Base-by-base conservation (phyloP, 163 green algal genomes). In the Volvox carteri region DNA sequence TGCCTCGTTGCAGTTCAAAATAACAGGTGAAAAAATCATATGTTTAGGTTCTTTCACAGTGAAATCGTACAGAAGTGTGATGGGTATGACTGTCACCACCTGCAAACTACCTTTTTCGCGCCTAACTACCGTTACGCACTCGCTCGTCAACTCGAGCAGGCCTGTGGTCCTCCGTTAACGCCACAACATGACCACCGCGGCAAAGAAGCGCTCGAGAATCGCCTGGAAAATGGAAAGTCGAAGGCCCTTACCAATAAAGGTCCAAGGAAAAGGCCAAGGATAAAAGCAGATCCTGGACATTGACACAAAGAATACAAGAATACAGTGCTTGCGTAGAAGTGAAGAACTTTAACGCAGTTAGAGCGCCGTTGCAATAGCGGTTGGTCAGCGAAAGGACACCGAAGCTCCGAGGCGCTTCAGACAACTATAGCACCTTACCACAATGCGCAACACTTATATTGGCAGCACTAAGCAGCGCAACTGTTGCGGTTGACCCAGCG, bases 91-190 rank as follows among this genome's bases (percentile, higher is more conserved):
- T n/a, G n/a, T n/a, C n/a, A n/a, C n/a, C n/a, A n/a, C n/a, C n/a
- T n/a, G n/a, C n/a, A n/a, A n/a, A 52, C 44, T 5, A 46, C 52
- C 19, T 48, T 39, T 46, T 78, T 78, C 39, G 39, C 70, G 70
- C 41, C 70, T 21, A 75, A 75, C 70, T 19, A 3, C 70, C 39
- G 39, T 78, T 44, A 73, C 91, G 48, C 78, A 95, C 94, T 78
- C 94, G 96, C 78, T 98, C 96, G 87, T 98, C 96, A 44, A 95
- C 91, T 0, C 96, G 80, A 1, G 95, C 93, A 33, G 96, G 96
- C 81, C 97, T 97, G 87, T 98, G 96, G 78, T 98, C 96, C 50
- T 95, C 92, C 14, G 95, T 97, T 62, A 98, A 88, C 0, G 95
- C 79, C 52, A 97, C 87, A 1, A 94, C 95, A 23, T 84, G 54